Percentiles rank a stretch among this genome's conserved stretches.
These are phyloP conservation scores for Ustanciosporium gigantosporum DNA, from an alignment of 1,284 basidiomycete genomes.

Conservation along the genomic window DNA sequence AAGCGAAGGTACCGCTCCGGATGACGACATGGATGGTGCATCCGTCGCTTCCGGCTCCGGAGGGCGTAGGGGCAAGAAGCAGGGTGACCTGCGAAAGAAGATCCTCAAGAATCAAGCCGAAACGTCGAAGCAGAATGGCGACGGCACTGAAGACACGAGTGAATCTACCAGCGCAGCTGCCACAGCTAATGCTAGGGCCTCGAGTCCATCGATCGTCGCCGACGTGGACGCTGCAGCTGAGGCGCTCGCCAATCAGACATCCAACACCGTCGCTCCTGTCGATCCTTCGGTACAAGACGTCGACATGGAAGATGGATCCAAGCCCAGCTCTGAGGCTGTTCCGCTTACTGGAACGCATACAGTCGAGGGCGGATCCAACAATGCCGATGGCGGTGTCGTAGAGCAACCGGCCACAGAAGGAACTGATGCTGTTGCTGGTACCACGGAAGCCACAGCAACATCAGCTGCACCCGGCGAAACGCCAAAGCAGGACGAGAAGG, in stretches of 20 bases:
- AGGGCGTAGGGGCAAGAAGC: slow-evolving; percentile 21
- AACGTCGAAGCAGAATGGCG: slow-evolving; percentile 38
- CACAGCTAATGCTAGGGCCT: slow-evolving; percentile 24
- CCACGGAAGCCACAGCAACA: slow-evolving; percentile 2
- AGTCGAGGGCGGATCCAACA: neutral
- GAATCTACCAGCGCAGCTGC: slow-evolving; percentile 28
- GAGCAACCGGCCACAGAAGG: neutral
- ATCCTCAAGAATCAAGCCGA: slow-evolving; percentile 46
- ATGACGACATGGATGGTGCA: slow-evolving; percentile 30
- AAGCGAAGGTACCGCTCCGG: slow-evolving; percentile 36
- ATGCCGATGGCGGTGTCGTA: neutral
- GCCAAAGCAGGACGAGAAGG: slow-evolving; percentile 4
- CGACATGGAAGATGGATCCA: slow-evolving; percentile 41
- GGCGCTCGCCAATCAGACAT: slow-evolving; percentile 37
- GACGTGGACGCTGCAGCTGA: slow-evolving; percentile 30
- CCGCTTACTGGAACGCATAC: too few relatives aligned
- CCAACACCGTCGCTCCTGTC: slow-evolving; percentile 28
- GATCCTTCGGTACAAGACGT: slow-evolving; percentile 25
- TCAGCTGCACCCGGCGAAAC: neutral
- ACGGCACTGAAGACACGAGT: slow-evolving; percentile 18
- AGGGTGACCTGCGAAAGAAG: slow-evolving; percentile 41
- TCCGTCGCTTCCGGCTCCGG: slow-evolving; percentile 34
- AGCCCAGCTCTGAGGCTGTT: slow-evolving; percentile 1
- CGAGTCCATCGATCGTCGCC: slow-evolving; percentile 35
- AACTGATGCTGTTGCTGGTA: slow-evolving; percentile 1